Evolutionary conservation across 352 stramenopile genomes (phyloP), one percentile per base, ranked within the genome.

Genomic region (Phytophthora pinifolia): DNA sequence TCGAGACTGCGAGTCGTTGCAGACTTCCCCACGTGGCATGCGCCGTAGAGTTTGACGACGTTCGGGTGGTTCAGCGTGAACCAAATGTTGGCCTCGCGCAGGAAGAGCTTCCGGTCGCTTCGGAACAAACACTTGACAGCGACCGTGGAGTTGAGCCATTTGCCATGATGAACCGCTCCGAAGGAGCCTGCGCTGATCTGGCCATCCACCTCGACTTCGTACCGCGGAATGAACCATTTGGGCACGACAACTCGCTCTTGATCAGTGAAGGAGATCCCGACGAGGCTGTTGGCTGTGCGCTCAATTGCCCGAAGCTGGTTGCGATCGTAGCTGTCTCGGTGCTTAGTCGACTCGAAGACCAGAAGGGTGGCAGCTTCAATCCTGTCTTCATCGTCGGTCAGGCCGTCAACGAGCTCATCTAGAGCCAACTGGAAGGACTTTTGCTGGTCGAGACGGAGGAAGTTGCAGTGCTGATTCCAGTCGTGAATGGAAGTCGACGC

Each of bases 31-130:
- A 72, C 53, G 32, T 79, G 63, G 4, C 66, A 79, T 6, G 66
- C 70, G 3, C 66, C 70, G 25, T 67, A 76, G 12, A 79, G 50
- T 20, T 67, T 70, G n/a, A 79, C 27, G 12, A 79, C 53, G 54
- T 79, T 63, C 29, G 70, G 70, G 38, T 79, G 70, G 14, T 60
- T 62, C 17, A 79, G 33, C 8, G 46, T 39, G 36, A 59, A 66
- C 70, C 70, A 79, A 42, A 76, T 61, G 15, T 63, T 55, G 14
- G 65, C 49, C 46, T 79, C 70, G 31, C 58, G 54, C 34, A 70
- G 35, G 20, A 75, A 71, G 22, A 70, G 42, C 29, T 69, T 70
- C 27, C 46, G 39, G 49, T 66, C 42, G 25, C 56, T 54, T 54
- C 46, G 59, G 38, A 70, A 67, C 20, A 67, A 59, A 35, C 59